phyloP scores from a whole-genome alignment of 305 asterid genomes.

The Fraxinus floribunda region DNA sequence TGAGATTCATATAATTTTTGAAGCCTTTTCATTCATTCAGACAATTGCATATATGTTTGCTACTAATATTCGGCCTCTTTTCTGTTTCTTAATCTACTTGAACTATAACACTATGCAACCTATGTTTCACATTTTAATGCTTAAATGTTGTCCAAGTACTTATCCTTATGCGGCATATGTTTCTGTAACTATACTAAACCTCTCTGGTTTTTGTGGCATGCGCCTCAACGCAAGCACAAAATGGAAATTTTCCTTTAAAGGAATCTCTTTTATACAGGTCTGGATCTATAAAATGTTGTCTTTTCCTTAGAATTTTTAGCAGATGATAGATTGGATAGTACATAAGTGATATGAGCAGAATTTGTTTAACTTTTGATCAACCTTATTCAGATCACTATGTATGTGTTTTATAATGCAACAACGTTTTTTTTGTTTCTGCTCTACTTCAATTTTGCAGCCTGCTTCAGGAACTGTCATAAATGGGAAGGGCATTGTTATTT shows the following conservation, averaged over 20 bases:
- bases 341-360: not conserved
- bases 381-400: not conserved
- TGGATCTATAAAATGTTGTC: not conserved
- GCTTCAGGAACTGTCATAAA: conserved; percentile 54
- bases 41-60: not conserved
- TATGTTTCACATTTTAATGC: not conserved
- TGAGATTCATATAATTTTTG: not conserved
- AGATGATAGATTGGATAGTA: not conserved
- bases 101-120: not conserved
- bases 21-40: not conserved
- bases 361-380: not conserved
- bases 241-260: not conserved
- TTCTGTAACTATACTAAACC: not conserved
- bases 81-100: not conserved
- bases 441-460: conserved; percentile 49
- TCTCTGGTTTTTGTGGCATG: not conserved
- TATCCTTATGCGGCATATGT: not conserved
- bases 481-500: conserved; percentile 49
- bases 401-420: not conserved
- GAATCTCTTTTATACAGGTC: not conserved
- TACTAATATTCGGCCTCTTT: not conserved
- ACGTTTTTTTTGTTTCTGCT: not conserved
- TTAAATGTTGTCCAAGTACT: not conserved
- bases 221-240: not conserved
- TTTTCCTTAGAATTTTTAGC: not conserved